A percentile compares a stretch with the other conserved stretches of the same genome.
Evolutionary conservation across 2,329 filamentous ascomycete species (phyloP).

Genomic region (Scedosporium dehoogii): DNA sequence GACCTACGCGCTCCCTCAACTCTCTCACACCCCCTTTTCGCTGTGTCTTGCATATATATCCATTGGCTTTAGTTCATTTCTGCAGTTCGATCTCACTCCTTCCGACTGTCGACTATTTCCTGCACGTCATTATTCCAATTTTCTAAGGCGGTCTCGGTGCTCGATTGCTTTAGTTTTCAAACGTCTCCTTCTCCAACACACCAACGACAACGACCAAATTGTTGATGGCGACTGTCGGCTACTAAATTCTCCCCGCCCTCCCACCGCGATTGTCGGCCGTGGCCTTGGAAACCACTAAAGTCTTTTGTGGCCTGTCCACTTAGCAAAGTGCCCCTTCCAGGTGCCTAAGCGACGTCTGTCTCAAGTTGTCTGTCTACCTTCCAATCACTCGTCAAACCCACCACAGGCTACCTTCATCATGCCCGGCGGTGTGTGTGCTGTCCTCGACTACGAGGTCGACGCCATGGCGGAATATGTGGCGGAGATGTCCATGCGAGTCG

Average conservation of each 20-base stretch:
- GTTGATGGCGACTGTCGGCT: constrained; percentile 3
- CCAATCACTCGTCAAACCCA: not conserved
- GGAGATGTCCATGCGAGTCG: constrained; percentile 64
- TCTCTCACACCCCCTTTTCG: not conserved
- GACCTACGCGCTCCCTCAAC: not conserved
- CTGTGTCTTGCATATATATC: not conserved
- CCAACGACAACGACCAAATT: not conserved
- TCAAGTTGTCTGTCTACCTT: not conserved
- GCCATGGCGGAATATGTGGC: constrained; percentile 92
- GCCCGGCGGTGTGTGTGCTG: constrained; percentile 79
- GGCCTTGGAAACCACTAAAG: constrained; percentile 2
- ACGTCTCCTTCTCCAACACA: not conserved
- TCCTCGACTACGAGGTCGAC: constrained; percentile 95
- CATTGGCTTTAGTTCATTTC: not conserved
- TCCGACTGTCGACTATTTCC: not conserved
- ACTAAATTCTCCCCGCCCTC: constrained; percentile 2
- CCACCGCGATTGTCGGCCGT: constrained; percentile 1
- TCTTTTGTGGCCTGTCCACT: constrained; percentile 1
- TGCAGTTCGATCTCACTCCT: not conserved
- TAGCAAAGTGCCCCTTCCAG: constrained; percentile 1
- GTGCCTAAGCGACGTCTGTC: not conserved
- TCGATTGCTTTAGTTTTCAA: not conserved
- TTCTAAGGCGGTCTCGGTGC: not conserved
- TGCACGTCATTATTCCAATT: not conserved
- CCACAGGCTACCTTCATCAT: constrained; percentile 32